Percentiles rank a stretch among this genome's conserved stretches.
phyloP scores from a whole-genome alignment of 148 eudicot genomes.

The Tetragonia tetragonoides region DNA sequence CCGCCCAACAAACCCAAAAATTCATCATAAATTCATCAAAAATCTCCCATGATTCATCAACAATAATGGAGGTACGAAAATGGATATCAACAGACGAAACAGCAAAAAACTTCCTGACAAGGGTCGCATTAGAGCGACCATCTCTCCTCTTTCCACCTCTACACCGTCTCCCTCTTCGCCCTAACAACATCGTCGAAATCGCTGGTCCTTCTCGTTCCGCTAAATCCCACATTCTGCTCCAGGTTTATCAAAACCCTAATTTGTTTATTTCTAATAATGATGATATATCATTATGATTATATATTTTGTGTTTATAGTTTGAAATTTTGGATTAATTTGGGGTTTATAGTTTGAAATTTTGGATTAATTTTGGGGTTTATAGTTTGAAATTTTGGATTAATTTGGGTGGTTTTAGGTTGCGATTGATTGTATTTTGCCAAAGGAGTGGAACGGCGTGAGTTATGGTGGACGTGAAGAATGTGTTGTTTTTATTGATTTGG shows the following conservation, averaged over 20 bases:
- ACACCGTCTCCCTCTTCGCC: constrained; percentile 73
- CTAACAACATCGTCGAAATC: constrained; percentile 78
- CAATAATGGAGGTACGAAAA: constrained; percentile 36
- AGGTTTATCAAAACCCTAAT: constrained; percentile 32
- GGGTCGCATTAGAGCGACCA: constrained; percentile 51
- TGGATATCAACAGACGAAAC: constrained; percentile 63
- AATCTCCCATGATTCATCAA: no score
- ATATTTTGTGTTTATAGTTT: background rate
- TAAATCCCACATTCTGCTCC: constrained; percentile 70
- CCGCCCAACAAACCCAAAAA: no score
- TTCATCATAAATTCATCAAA: no score
- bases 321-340: no score
- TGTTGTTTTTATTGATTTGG: constrained; percentile 78
- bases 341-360: no score
- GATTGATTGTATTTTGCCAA: constrained; percentile 73
- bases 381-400: background rate
- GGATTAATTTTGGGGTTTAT: no score
- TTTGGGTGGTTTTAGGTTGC: constrained; percentile 44
- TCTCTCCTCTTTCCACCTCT: constrained; percentile 62
- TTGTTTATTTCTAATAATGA: no score
- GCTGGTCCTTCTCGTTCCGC: constrained; percentile 80
- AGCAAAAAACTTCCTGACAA: constrained; percentile 47
- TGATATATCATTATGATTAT: background rate
- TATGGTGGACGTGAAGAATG: constrained; percentile 71
- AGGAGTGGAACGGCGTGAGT: constrained; percentile 68